Base-by-base conservation (phyloP, 192 early-diverging fungal genomes). In the Coemansia reversa region DNA sequence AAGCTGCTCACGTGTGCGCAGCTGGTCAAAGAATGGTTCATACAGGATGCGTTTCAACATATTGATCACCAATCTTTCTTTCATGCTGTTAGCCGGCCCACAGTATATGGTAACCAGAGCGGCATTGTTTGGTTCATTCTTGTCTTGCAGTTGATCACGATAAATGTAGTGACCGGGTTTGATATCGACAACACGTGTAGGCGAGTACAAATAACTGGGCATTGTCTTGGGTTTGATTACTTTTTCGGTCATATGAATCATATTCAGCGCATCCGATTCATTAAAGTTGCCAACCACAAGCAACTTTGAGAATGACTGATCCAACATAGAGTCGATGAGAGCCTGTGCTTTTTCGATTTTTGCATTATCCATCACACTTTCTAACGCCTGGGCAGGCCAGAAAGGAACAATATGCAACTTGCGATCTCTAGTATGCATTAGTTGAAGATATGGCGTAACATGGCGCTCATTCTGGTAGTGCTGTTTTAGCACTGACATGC, bases 1-100 rank as follows among this genome's bases (percentile, higher is more conserved):
- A 22, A 92, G 80, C 66, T 92, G 87, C 63, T 92, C 90, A 57
- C 96, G 93, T 9, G 95, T 97, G 24, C 95, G 85, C 49, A 98
- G 70, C 62, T 93, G 87, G 70, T 95, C 86, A 77, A 96, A 98
- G 54, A 85, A 87, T 18, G 92, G 91, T 61, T 94, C 88, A 28
- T 86, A 69, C 7, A 86, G 70, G 53, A 96, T 91, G 42, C 90
- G 89, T 1, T 79, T 82, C 53, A 97, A 64, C 28, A 97, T 72
- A 42, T 72, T 67, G 8, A 90, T 63, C 0, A 83, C 66, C 20
- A 83, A 81, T 25, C 87, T 85, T 23, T 86, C 71, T 16, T 78
- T 58, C 35, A 64, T 79, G 50, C 93, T 72, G 4, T 65, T 71
- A 7, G 81, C 77, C 52, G 87, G 83, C 5, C 94, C 93, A 32